Evolutionary conservation across 179 eudicot species (phyloP), one percentile per base, ranked within the genome.

Genomic region (Amaranthus tricolor): DNA sequence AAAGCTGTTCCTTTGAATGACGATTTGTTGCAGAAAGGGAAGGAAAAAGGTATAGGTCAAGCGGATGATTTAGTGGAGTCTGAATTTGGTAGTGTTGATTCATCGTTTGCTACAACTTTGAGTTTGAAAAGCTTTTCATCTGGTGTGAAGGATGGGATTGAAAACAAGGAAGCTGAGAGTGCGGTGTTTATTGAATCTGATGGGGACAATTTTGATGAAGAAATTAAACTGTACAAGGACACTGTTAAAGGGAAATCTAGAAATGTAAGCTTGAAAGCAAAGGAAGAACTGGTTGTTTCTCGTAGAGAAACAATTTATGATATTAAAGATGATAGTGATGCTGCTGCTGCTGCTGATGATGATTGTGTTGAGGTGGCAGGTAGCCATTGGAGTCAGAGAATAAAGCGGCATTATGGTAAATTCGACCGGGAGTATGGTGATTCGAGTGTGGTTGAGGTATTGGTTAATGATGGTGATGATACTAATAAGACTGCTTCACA

Each of bases 331-430:
- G 82, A 54, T 52, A 81, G 68, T 71, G 85, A 84, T 11, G 40
- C 40, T 31, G 3, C 40, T 31, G 2, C 3, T 31, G 77, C 69
- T 50, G 87, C 80, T 52, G 88, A 79, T 24, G 89, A 85, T 76
- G 88, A 91, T 67, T 89, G 91, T 84, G 77, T 82, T 61, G 72
- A 86, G 65, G 67, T 84, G 66, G 84, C 78, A 75, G 79, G 79
- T 60, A 79, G 57, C 17, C 84, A 83, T 51, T 43, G 76, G 74
- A 75, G 77, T 47, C 82, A 67, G 66, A 76, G 64, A 57, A 80
- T 54, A 65, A 79, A 56, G 78, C 67, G 71, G 61, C 68, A 56
- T 56, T 67, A 47, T 71, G 69, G 58, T 68, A 75, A 68, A 69
- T 50, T 60, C 75, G 76, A 75, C 21, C 77, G 79, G 58, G 55